Conservation (phyloP, 306 rosid genomes). For the Abrus precatorius region DNA sequence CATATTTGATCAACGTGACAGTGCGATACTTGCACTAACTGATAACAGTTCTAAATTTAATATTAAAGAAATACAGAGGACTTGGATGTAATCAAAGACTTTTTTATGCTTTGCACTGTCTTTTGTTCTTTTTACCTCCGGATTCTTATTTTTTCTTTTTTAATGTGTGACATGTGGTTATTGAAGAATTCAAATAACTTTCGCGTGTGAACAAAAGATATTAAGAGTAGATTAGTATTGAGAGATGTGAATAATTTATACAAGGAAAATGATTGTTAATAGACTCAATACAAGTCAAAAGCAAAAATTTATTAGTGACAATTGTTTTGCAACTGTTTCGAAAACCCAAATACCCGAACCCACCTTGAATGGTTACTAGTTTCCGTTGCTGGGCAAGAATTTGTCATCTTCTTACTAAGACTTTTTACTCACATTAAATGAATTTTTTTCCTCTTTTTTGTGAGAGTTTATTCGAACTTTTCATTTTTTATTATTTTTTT, state of each 20-base stretch:
- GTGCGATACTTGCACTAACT: slow-evolving; percentile 4
- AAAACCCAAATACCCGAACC: not conserved
- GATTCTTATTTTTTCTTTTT: not conserved
- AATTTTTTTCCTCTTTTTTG: too few species aligned
- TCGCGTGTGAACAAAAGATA: not conserved
- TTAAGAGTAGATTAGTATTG: not conserved
- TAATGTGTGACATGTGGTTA: not conserved
- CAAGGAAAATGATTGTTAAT: not conserved
- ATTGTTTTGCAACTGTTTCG: not conserved
- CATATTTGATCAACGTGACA: slow-evolving; percentile 1
- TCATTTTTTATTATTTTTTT: too few species aligned
- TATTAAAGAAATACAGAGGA: not conserved
- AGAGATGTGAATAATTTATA: not conserved
- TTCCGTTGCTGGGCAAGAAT: too few species aligned
- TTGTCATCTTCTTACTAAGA: too few species aligned
- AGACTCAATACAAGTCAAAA: not conserved
- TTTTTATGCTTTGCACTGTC: not conserved
- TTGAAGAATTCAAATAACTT: not conserved
- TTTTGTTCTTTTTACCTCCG: not conserved
- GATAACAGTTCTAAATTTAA: not conserved
- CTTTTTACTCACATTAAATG: too few species aligned
- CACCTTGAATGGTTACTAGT: not conserved
- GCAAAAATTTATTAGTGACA: not conserved
- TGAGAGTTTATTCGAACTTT: too few species aligned
- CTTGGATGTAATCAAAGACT: not conserved